Evolutionary conservation across 164 flowering plant genomes (phyloP).

Genomic region (Pachysandra terminalis): DNA sequence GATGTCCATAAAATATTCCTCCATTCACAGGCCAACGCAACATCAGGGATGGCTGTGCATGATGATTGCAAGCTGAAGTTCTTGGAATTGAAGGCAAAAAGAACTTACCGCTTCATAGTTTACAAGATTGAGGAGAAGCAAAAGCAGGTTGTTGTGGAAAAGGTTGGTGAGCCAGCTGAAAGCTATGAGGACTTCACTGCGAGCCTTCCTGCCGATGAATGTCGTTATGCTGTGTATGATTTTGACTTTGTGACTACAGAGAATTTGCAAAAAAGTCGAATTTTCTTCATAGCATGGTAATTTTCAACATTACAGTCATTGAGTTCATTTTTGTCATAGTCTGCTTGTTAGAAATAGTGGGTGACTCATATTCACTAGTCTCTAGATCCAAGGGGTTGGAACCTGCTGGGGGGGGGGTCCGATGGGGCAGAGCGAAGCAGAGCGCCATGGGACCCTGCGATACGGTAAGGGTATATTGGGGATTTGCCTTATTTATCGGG

Average conservation of each 20-base stretch:
- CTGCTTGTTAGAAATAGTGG: too few relatives aligned
- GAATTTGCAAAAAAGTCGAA: conserved; percentile 64
- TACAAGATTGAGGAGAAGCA: conserved; percentile 66
- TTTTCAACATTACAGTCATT: neutral
- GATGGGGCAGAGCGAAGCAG: too few relatives aligned
- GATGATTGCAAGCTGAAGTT: conserved; percentile 74
- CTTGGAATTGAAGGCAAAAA: conserved; percentile 65
- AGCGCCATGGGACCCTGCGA: too few relatives aligned
- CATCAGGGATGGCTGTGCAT: conserved; percentile 66
- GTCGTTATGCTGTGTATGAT: conserved; percentile 65
- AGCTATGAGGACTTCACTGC: conserved; percentile 62
- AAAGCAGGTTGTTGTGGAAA: conserved; percentile 69
- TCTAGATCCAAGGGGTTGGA: too few relatives aligned
- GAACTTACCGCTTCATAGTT: conserved; percentile 59
- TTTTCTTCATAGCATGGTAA: conserved; percentile 76
- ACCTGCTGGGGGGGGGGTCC: too few relatives aligned
- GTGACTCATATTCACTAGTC: too few relatives aligned
- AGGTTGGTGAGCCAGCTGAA: conserved; percentile 53
- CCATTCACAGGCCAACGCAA: conserved; percentile 59
- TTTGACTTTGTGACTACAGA: conserved; percentile 61
- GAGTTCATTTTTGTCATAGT: neutral
- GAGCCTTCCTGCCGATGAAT: conserved; percentile 57
- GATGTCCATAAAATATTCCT: neutral
- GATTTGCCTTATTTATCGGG: too few relatives aligned
- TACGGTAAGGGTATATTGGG: too few relatives aligned